Evolutionary conservation across 768 basidiomycete genomes (phyloP), one percentile per base, ranked within the genome.

Genomic region (Mycena polygramma): DNA sequence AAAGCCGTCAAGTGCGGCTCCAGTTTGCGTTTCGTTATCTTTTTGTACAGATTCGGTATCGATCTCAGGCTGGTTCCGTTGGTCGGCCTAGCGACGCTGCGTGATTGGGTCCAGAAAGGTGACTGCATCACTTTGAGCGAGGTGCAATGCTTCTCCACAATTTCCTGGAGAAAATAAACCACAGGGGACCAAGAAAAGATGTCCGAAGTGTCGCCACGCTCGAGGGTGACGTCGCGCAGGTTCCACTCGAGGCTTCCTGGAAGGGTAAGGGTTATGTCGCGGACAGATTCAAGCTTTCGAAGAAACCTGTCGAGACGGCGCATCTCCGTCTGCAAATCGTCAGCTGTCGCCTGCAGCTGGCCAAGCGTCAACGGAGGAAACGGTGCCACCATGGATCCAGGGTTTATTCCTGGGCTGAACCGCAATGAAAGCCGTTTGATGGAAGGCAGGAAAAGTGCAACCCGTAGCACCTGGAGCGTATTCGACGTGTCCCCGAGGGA

Each of bases 211-310:
- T 49, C 49, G 53, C 65, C 49, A 22, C 49, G 57, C 37, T 66
- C 65, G 48, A 66, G 57, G 45, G 59, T 66, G 26, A 59, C 30
- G 39, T 66, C 65, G 49, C 57, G 65, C 20, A 66, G 39, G 48
- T 66, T 66, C 65, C 65, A 66, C 49, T 66, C 57, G 1, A 66
- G 57, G 46, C 65, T 66, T 6, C 65, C 65, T 3, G 65, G 65
- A 15, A 66, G 35, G 8, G 53, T 45, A 4, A 66, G 49, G 39
- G 39, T 66, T 30, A 66, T 66, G n/a, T 66, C 57, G 8, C 36
- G 49, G 10, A 66, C 57, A 7, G 65, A 59, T 19, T 43, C 4
- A 22, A 66, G 65, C 49, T 45, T 59, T 41, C 9, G 2, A 6
- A 66, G n/a, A 45, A 66, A 48, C 49, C 57, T 41, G 6, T 14